Conservation (phyloP, 2,329 filamentous ascomycete genomes). For the Pestalotiopsis sp. region DNA sequence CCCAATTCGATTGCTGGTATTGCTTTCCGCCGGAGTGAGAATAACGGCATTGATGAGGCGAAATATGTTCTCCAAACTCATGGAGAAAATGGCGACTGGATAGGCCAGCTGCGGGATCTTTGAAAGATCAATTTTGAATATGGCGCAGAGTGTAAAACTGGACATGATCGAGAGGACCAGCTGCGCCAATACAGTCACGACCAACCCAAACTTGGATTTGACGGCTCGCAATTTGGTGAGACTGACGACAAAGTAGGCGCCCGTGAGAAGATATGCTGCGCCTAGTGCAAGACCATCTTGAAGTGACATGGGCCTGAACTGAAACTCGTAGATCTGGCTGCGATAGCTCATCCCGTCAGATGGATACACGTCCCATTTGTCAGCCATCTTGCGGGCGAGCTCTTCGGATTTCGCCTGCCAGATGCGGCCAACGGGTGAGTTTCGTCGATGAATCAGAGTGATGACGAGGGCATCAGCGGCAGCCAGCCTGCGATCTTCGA, state of each 20-base stretch:
- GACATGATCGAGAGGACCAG: constrained; percentile 74
- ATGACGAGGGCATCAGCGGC: constrained; percentile 80
- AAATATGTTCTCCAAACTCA: constrained; percentile 80
- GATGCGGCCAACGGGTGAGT: constrained; percentile 64
- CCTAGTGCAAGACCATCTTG: constrained; percentile 67
- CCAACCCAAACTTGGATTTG: constrained; percentile 74
- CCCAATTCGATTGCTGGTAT: constrained; percentile 70
- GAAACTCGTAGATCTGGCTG: constrained; percentile 76
- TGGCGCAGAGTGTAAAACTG: constrained; percentile 78
- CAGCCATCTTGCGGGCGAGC: constrained; percentile 51
- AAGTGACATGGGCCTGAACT: constrained; percentile 73
- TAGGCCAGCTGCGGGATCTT: constrained; percentile 76
- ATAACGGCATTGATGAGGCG: constrained; percentile 79
- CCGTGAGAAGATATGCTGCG: constrained; percentile 66
- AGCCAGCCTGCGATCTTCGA: constrained; percentile 66
- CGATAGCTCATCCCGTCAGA: constrained; percentile 52
- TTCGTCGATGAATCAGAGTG: constrained; percentile 70
- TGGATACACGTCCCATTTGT: constrained; percentile 66
- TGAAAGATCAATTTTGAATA: constrained; percentile 75
- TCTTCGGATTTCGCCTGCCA: constrained; percentile 66
- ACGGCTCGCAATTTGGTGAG: constrained; percentile 73
- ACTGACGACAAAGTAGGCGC: constrained; percentile 67
- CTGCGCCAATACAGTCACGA: constrained; percentile 71
- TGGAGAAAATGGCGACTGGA: constrained; percentile 74
- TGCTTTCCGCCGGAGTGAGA: constrained; percentile 69